A percentile compares a stretch with the other conserved stretches of the same genome.
phyloP scores from a whole-genome alignment of 768 basidiomycete genomes.

The Lentinula sp. region DNA sequence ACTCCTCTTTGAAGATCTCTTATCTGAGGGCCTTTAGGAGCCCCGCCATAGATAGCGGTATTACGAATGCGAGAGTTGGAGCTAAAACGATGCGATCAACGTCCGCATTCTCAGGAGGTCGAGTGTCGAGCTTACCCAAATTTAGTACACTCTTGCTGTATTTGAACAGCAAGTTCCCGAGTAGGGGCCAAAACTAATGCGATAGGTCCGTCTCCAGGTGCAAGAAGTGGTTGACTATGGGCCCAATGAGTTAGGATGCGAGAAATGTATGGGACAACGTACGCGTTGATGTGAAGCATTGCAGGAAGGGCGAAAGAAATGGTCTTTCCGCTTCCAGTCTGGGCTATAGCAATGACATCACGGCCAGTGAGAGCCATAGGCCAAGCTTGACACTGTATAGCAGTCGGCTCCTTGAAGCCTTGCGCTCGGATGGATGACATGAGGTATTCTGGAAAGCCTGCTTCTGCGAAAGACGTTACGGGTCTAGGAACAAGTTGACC shows the following conservation, averaged over 20 bases:
- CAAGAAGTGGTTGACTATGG: constrained; percentile 79
- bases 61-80: constrained; percentile 94
- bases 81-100: constrained; percentile 26
- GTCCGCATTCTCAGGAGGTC: not conserved
- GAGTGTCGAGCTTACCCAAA: constrained; percentile 62
- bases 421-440: constrained; percentile 89
- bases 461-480: constrained; percentile 88
- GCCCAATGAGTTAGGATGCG: not conserved
- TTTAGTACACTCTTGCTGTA: constrained; percentile 97
- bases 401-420: constrained; percentile 86
- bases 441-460: constrained; percentile 94
- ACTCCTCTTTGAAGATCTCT: constrained; percentile 96
- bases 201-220: constrained; percentile 95
- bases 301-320: constrained; percentile 98
- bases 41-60: constrained; percentile 98
- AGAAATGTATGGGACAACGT: constrained; percentile 21
- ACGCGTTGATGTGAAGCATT: constrained; percentile 99
- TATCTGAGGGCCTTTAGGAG: constrained; percentile 97
- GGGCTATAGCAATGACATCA: constrained; percentile 94
- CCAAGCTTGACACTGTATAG: constrained; percentile 99
- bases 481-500: constrained; percentile 87
- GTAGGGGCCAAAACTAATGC: constrained; percentile 96
- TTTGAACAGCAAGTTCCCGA: constrained; percentile 97
- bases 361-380: constrained; percentile 95
- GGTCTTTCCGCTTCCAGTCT: constrained; percentile 98